Conservation (phyloP, 2,329 filamentous ascomycete species). For the Aspergillus sp. region DNA sequence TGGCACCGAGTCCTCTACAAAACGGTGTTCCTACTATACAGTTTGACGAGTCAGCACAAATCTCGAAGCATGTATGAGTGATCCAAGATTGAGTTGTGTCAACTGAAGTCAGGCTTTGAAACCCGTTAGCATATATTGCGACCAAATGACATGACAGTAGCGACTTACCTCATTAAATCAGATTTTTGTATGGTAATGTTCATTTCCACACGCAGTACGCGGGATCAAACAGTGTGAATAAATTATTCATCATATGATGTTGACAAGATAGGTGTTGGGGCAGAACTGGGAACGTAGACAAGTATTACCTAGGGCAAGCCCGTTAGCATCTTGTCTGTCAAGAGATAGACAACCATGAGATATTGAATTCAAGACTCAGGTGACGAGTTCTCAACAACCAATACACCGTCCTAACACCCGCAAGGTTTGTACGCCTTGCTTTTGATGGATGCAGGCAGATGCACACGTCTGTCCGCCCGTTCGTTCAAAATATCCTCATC, state of each 20-base stretch:
- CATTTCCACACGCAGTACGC: conserved; percentile 55
- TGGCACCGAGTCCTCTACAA: conserved; percentile 2
- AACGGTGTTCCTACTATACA: conserved; percentile 16
- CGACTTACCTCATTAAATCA: conserved; percentile 67
- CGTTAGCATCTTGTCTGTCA: conserved; percentile 21
- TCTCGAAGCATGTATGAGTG: conserved; percentile 22
- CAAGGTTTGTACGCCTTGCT: conserved; percentile 65
- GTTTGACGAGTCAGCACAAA: conserved; percentile 29
- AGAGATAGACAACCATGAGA: conserved; percentile 20
- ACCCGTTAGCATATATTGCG: conserved; percentile 31
- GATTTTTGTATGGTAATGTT: conserved; percentile 65
- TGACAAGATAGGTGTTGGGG: conserved; percentile 27
- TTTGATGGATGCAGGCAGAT: conserved; percentile 52
- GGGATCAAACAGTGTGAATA: conserved; percentile 72
- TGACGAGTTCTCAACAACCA: conserved; percentile 71
- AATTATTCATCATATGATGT: conserved; percentile 61
- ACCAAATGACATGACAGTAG: not conserved
- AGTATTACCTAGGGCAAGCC: conserved; percentile 27
- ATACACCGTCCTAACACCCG: conserved; percentile 52
- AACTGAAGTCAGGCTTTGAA: conserved; percentile 42
- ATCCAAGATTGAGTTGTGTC: conserved; percentile 28
- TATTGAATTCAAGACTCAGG: conserved; percentile 49
- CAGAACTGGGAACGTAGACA: conserved; percentile 12
- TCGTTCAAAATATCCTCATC: conserved; percentile 67
- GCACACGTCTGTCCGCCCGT: conserved; percentile 67